Evolutionary conservation across 139 green algal species (phyloP), one percentile per base, ranked within the genome.

Genomic region (Tetradesmus lagerheimii): DNA sequence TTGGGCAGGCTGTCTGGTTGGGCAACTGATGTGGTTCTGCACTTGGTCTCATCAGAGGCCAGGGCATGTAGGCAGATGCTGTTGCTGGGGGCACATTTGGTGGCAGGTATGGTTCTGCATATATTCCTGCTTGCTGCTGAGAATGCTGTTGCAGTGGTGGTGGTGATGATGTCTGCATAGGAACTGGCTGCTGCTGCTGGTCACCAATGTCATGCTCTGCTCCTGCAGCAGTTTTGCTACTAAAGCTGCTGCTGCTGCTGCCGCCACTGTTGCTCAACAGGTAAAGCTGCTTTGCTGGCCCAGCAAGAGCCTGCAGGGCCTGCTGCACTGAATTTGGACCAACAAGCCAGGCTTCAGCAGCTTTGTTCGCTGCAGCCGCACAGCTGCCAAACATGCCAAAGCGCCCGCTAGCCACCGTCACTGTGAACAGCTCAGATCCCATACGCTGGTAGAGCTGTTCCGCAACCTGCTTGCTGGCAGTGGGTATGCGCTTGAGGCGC

Each of bases 391-490:
- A 64, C 78, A 84, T 84, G 23, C 78, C 41, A 35, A 25, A 84
- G 78, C 78, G 41, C 6, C 39, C 18, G 78, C 78, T 84, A 23
- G 78, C 25, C 41, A 64, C 6, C 23, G 41, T 84, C 39, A 84
- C 20, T 38, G 78, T 84, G 39, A 15, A 47, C 39, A 84, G 78
- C 78, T 84, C 39, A 84, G 39, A 64, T 8, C 39, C 41, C 37
- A 6, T 11, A 29, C 78, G 78, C 78, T 66, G 78, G 78, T 84
- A 84, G 38, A 66, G 39, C 78, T 66, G 78, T 64, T 84, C 20
- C 38, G 78, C 18, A 15, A 84, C 38, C 78, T 84, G 74, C 74
- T 3, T 25, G 38, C n/a, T 43, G 41, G 31, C 27, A 25, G 16
- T 39, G 12, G 74, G 74, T 35, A 14, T 34, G 35, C 74, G 35